Base-by-base conservation (phyloP, 352 stramenopile species). In the Phytophthora podocarpi region DNA sequence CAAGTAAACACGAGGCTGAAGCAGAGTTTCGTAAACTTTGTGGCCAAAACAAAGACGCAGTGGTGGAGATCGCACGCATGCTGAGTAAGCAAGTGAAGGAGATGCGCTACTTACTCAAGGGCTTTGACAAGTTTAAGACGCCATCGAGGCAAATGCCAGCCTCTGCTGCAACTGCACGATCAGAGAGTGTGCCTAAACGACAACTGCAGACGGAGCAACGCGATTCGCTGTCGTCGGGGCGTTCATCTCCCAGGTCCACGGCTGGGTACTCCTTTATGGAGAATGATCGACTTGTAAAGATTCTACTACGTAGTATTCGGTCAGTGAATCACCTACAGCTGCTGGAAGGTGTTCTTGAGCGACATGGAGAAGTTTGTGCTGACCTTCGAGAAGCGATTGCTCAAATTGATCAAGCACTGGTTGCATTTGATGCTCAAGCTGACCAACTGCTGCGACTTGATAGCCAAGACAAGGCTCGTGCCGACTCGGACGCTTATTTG, bases 261-360 rank as follows among this genome's bases (percentile, higher is more conserved):
- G 5, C 57, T 23, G 58, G 15, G 1, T 91, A 82, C 50, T 80
- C 60, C 2, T 83, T 94, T 15, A 73, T 84, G 56, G 85, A 95
- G 48, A 93, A 92, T 9, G 80, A 92, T 49, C 81, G 82, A 13
- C 66, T 95, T 23, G 76, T 86, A 15, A 81, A 74, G 36, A 90
- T 92, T 52, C 70, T 95, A 18, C 53, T 85, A 26, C 81, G 82
- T 34, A 95, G 79, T 55, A 80, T 93, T 42, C 75, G 78, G 35
- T 80, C 76, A 1, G 71, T 76, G n/a, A 64, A 80, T 35, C 77
- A 78, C 20, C 47, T 92, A 4, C 67, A 80, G 18, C 20, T 72
- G 9, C 64, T 95, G 4, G 67, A 87, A 30, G 47, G 21, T 2
- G 61, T 87, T 15, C 63, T 95, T 8, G 59, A 74, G 21, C 76